These are phyloP conservation scores for Aegilops sharonensis DNA, from an alignment of 176 grass and related monocot species.

Conservation along the genomic window DNA sequence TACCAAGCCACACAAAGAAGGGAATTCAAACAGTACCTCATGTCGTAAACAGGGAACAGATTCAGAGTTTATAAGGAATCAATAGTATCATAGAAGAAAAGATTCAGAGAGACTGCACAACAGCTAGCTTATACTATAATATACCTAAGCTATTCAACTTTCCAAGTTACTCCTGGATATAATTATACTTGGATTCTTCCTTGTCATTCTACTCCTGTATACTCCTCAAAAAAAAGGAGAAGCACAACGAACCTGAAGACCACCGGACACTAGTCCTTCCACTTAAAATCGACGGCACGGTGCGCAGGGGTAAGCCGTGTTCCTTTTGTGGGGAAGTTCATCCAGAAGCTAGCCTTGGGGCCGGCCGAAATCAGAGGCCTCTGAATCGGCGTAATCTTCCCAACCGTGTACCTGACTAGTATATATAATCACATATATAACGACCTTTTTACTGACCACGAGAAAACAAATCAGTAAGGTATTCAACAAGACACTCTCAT, in stretches of 20 bases:
- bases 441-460: too few species aligned
- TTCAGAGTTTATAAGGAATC: not conserved
- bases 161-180: not conserved
- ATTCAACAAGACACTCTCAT: too few species aligned
- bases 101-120: too few species aligned
- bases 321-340: conserved; percentile 93
- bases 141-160: not conserved
- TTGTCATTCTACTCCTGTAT: too few species aligned
- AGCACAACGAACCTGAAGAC: conserved; percentile 75
- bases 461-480: too few species aligned
- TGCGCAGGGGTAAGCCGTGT: conserved; percentile 92
- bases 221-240: not conserved
- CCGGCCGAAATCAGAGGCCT: conserved; percentile 93
- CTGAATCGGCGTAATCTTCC: conserved; percentile 26
- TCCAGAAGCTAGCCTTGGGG: conserved; percentile 88
- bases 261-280: conserved; percentile 98
- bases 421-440: too few species aligned
- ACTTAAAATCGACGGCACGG: conserved; percentile 85
- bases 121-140: too few species aligned
- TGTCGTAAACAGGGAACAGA: not conserved
- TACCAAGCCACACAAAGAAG: too few species aligned
- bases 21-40: too few species aligned
- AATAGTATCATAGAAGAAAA: not conserved
- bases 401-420: too few species aligned
- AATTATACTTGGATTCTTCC: too few species aligned